Base-by-base conservation (phyloP, 768 basidiomycete genomes). In the Calocybe cyanea region DNA sequence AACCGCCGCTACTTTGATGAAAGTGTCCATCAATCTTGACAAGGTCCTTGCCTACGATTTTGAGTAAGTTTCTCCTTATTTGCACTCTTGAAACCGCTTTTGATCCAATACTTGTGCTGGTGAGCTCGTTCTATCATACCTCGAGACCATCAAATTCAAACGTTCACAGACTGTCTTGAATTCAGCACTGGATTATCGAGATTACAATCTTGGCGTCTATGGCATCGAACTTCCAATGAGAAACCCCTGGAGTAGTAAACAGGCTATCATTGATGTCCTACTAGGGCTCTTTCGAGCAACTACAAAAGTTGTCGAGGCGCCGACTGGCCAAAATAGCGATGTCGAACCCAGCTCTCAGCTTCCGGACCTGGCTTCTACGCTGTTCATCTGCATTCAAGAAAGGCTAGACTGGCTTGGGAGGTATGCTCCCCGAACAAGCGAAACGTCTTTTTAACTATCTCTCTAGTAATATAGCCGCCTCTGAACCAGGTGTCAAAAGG, bases 181-280 rank as follows among this genome's bases (percentile, higher is more conserved):
- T 54, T 82, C 90, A 1, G 83, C 90, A 0, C 71, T 81, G 40
- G 80, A 84, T 25, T 91, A 89, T 61, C 79, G 93, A 32, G 74
- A 77, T 30, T 81, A 83, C 51, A 85, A 89, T 54, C 59, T 76
- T 2, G 71, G 73, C 7, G 79, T 87, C 7, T 98, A 98, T 59
- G 90, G 90, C 23, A 72, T 97, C 35, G 75, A 80, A 18, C 68
- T 75, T 17, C 85, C 78, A 4, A 80, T 81, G 77, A 73, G 76
- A 52, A 76, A 83, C 49, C 83, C 88, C 0, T 98, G 94, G 95
- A 91, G 92, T 14, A 89, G 90, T 56, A 73, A 73, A 37, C 70
- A 81, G 2, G 59, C 68, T 0, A 63, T 89, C 13, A 79, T 95
- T 42, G 86, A 92, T 34, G 73, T 80, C 7, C 63, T 87, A 4